Percentiles rank a stretch among this genome's conserved stretches.
These are phyloP conservation scores for Terfezia claveryi DNA, from an alignment of 495 filamentous ascomycete species.

Conservation along the genomic window DNA sequence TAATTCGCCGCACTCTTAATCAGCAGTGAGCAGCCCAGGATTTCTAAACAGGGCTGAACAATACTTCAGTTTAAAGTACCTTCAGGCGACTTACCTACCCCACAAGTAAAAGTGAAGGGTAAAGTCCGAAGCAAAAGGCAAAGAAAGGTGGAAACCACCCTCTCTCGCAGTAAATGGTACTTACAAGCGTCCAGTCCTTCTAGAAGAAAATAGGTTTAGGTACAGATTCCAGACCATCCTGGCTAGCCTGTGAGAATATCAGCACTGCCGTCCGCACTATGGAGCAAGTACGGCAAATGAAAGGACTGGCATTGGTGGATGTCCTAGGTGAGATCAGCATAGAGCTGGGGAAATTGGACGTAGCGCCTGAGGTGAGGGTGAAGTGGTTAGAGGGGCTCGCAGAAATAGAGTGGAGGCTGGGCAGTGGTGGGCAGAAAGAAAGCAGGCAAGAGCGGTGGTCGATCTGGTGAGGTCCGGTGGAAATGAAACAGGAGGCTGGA, in stretches of 20 bases:
- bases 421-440: conserved; percentile 63
- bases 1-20: no score
- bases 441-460: conserved; percentile 83
- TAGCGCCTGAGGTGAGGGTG: conserved; percentile 68
- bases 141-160: no score
- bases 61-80: no score
- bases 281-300: conserved; percentile 60
- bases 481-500: background rate
- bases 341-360: conserved; percentile 60
- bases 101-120: no score
- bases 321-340: conserved; percentile 71
- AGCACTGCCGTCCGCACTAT: conserved; percentile 69
- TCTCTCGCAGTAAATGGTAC: no score
- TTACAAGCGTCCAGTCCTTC: no score
- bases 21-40: no score
- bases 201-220: no score
- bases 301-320: conserved; percentile 84
- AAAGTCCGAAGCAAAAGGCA: no score
- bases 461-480: conserved; percentile 78
- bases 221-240: conserved; percentile 66
- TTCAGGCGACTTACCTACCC: no score
- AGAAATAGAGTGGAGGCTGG: conserved; percentile 76
- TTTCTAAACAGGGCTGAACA: no score
- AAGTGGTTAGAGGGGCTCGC: conserved; percentile 81
- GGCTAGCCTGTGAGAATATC: conserved; percentile 66